These are phyloP conservation scores for Gossypium sturtianum DNA, from an alignment of 345 rosid genomes.

Conservation along the genomic window DNA sequence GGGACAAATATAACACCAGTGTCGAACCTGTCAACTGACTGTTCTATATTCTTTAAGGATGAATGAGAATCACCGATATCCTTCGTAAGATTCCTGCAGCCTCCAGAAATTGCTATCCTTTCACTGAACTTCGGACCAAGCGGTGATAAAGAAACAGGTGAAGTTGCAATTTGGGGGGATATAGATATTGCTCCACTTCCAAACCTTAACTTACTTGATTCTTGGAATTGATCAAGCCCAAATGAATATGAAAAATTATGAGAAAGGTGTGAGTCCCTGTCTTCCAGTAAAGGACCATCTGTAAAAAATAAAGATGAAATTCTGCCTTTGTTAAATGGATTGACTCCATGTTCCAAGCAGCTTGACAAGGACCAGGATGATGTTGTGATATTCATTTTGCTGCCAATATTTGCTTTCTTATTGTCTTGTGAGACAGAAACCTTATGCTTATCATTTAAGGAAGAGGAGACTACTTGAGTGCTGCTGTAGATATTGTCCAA, in stretches of 20 bases:
- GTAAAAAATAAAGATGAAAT: slow-evolving; percentile 44
- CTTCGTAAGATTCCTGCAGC: slow-evolving; percentile 32
- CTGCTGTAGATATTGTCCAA: slow-evolving; percentile 47
- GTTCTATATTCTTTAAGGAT: slow-evolving; percentile 34
- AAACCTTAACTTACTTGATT: slow-evolving; percentile 32
- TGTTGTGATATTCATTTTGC: slow-evolving; percentile 24
- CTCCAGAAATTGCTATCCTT: slow-evolving; percentile 38
- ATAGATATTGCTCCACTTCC: slow-evolving; percentile 39
- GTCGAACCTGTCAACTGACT: slow-evolving; percentile 28
- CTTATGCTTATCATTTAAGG: slow-evolving; percentile 22
- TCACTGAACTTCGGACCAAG: slow-evolving; percentile 74
- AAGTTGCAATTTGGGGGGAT: slow-evolving; percentile 30
- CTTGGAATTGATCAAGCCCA: slow-evolving; percentile 28
- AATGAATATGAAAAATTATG: slow-evolving; percentile 29
- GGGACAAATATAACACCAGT: slow-evolving; percentile 21
- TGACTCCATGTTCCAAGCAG: slow-evolving; percentile 36
- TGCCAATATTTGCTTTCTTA: slow-evolving; percentile 54
- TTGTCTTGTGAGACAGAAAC: slow-evolving; percentile 40
- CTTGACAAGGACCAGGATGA: slow-evolving; percentile 41
- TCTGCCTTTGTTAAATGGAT: slow-evolving; percentile 23
- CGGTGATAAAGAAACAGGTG: slow-evolving; percentile 70
- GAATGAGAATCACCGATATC: slow-evolving; percentile 23
- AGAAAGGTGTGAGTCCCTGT: slow-evolving; percentile 20
- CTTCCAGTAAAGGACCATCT: slow-evolving; percentile 72
- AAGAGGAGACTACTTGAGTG: slow-evolving; percentile 33